Evolutionary conservation across 2,329 filamentous ascomycete species (phyloP), one percentile per base, ranked within the genome.

Genomic region (Colletotrichum sp.): DNA sequence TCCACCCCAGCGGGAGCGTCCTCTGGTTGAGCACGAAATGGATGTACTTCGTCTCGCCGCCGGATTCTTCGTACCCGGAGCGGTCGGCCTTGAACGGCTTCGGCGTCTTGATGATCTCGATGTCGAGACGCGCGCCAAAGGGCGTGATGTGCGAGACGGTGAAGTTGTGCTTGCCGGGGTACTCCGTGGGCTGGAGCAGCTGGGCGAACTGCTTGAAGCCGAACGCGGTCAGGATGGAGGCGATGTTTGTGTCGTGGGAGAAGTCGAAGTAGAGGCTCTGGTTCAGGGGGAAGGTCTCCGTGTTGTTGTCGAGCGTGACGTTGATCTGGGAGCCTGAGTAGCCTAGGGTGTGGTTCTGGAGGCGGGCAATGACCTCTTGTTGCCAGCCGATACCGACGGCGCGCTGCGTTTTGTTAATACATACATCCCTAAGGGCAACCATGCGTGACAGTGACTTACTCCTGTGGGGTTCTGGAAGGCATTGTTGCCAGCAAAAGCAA

Each of bases 181-280:
- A 89, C 32, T 85, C 83, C 13, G 88, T 87, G 3, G 89, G 85
- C 1, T 92, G 91, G 5, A 95, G 86, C 16, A 90, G 85, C 24
- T 90, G 86, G 2, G 88, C 86, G 80, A 96, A 95, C 80, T 96
- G 94, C 4, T 85, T 91, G 63, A 96, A 87, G 2, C 94, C 94
- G 76, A 96, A 94, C 0, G 94, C 94, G 0, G 93, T 92, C 6
- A 96, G 85, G 78, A 95, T 90, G 30, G 90, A 90, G 79, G 93
- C 87, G 76, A 95, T 94, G 81, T 94, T 95, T 36, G 93, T 93
- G 83, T 96, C 94, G 83, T 96, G 94, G 18, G 91, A 93, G 82
- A 96, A 96, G 85, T 96, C 94, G 66, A 96, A 90, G 83, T 95
- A 95, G 18, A 96, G 87, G 26, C 87, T 90, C 81, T 96, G 95